A percentile compares a stretch with the other conserved stretches of the same genome.
These are phyloP conservation scores for Nemania abortiva DNA, from an alignment of 2,329 filamentous ascomycete species.

Conservation along the genomic window DNA sequence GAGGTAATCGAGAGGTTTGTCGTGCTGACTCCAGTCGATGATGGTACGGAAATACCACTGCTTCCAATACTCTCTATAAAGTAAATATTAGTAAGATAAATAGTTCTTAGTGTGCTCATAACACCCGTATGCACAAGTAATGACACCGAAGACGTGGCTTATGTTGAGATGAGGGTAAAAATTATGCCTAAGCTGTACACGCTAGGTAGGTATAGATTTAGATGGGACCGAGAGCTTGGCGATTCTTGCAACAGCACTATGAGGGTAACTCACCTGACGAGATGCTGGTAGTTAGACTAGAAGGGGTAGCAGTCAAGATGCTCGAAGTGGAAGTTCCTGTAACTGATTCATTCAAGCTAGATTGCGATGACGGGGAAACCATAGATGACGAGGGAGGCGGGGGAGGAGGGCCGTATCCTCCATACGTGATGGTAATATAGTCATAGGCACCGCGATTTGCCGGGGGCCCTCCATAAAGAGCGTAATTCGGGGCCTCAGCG, in stretches of 20 bases:
- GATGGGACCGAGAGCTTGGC: constrained; percentile 14
- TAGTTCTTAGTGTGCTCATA: not conserved
- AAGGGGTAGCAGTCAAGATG: constrained; percentile 8
- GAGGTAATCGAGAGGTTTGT: constrained; percentile 18
- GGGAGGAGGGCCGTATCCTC: constrained; percentile 48
- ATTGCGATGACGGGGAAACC: constrained; percentile 26
- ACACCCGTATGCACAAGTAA: constrained; percentile 7
- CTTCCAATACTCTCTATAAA: constrained; percentile 27
- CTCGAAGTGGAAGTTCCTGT: constrained; percentile 24
- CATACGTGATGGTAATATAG: constrained; percentile 47
- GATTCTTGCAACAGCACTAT: not conserved
- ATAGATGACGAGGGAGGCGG: constrained; percentile 41
- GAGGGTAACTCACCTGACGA: constrained; percentile 18
- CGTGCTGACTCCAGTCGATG: constrained; percentile 18
- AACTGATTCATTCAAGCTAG: constrained; percentile 30
- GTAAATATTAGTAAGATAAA: constrained; percentile 21
- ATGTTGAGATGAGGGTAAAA: constrained; percentile 4
- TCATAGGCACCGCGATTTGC: constrained; percentile 44
- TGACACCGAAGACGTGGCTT: not conserved
- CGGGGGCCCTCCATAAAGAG: constrained; percentile 40
- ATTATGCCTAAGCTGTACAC: not conserved
- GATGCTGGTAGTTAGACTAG: not conserved
- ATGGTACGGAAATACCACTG: constrained; percentile 12
- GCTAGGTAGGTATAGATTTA: constrained; percentile 19
- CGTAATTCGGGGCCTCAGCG: constrained; percentile 38